Evolutionary conservation across 1,139 yeast genomes (phyloP), one percentile per base, ranked within the genome.

Genomic region (Spencermartinsiella ligniputridi): DNA sequence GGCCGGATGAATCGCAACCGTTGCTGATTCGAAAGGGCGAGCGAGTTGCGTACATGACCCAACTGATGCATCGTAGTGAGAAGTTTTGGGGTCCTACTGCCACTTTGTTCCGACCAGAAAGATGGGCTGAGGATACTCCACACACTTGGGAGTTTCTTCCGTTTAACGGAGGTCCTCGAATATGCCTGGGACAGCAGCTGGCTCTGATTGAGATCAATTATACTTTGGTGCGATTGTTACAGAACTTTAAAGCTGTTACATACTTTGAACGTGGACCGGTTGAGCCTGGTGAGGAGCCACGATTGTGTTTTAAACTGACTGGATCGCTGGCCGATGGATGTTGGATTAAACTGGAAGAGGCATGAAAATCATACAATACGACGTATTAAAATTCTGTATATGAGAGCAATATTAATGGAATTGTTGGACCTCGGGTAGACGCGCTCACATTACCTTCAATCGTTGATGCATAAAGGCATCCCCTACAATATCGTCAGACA

Each of bases 121-220:
- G 81, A 51, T 76, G 81, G 81, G 49, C 15, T 5, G 40, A 37
- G 15, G 38, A 18, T 20, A 50, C 36, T 42, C 51, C 47, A 9
- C 61, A 48, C 45, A 53, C 52, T 35, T 77, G 81, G 80, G 75
- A 74, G 11, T 76, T 64, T 57, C 57, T 76, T 21, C 81, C 81
- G 4, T 76, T 76, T 64, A 77, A 77, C 52, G 82, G 81, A 39
- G 83, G 83, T 4, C 82, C 83, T 22, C 65, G 83, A 47, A 76
- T 77, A 45, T 78, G 83, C 54, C 63, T 77, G 40, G 83, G 82
- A 13, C 81, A 77, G 60, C 81, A 76, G 57, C 75, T 74, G 60
- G 81, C 81, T 1, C 67, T 77, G 47, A 75, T 80, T 16, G 83
- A 78, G 58, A 76, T 78, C 3, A 66, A 75, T 3, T 76, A 74